Conservation (phyloP, 179 eudicot species). For the Beta lomatogona region DNA sequence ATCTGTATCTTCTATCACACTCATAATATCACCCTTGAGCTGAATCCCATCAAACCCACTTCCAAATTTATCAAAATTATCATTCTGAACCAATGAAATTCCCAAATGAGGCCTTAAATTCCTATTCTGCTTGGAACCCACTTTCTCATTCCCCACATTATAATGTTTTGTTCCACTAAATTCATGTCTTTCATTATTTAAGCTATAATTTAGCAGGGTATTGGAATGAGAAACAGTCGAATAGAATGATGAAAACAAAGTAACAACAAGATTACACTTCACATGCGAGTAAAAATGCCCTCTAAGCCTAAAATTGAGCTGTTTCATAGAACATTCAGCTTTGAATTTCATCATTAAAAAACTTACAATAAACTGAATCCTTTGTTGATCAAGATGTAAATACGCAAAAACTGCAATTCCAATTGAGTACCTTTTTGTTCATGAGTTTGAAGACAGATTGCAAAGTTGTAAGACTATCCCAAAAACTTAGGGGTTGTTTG, state of each 20-base stretch:
- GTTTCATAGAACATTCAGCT: slow-evolving; percentile 9
- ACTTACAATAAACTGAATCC: too few species aligned
- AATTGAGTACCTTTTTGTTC: too few species aligned
- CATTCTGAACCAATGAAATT: slow-evolving; percentile 10
- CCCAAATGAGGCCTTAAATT: slow-evolving; percentile 21
- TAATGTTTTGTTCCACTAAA: slow-evolving; percentile 11
- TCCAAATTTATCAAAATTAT: slow-evolving; percentile 21
- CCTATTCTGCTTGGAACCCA: slow-evolving; percentile 18
- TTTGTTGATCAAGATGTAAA: neutral
- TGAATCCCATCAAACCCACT: slow-evolving; percentile 21
- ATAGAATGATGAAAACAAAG: slow-evolving; percentile 17
- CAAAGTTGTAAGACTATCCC: too few species aligned
- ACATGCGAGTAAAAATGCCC: neutral
- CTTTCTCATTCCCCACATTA: slow-evolving; percentile 8
- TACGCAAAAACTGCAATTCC: too few species aligned
- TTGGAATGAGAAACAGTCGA: slow-evolving; percentile 13
- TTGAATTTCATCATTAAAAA: slow-evolving; percentile 12
- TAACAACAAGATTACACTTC: slow-evolving; percentile 13
- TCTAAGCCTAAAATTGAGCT: neutral
- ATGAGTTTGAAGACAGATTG: too few species aligned
- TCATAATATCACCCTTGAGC: slow-evolving; percentile 24
- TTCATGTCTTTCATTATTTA: neutral
- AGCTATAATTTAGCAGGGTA: neutral
- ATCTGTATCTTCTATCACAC: slow-evolving; percentile 25
- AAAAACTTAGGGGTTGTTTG: too few species aligned